Evolutionary conservation across 2,329 filamentous ascomycete species (phyloP), one percentile per base, ranked within the genome.

Genomic region (Blastomyces percursus): DNA sequence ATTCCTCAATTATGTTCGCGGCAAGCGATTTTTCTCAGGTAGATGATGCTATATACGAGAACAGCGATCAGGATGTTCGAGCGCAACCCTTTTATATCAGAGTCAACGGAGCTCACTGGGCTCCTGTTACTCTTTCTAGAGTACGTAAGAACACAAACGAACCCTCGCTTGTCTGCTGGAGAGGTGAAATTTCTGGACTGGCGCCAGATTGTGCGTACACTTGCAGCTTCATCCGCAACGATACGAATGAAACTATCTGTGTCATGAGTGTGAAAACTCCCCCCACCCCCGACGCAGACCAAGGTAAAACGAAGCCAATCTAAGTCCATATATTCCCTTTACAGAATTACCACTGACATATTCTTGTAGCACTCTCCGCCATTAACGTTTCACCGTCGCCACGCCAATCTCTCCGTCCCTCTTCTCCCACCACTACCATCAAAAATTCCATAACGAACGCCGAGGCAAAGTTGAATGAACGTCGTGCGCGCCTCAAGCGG

Each of bases 81-180:
- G 66, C 79, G 65, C 84, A 85, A 70, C 84, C 84, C 52, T 86
- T 87, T 70, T 86, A 83, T 71, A 81, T 87, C 60, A 83, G 84
- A 69, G 80, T 87, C 64, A 87, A 87, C 69, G 83, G 84, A 54
- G 84, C 85, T 27, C 79, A 83, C 66, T 87, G 85, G 85, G 84
- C 83, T 64, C 86, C 84, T 24, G 81, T 82, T 60, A 79, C 79
- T 56, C 83, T 87, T 63, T 76, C 75, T 64, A 77, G 73, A 66
- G 74, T 76, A 65, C 70, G 78, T 52, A 73, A 80, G 63, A 72
- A 76, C 59, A 75, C 76, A 40, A 75, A 74, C 67, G 77, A 75
- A 64, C 78, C 68, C 67, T 78, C 73, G 68, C 71, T 74, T 71
- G 74, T 70, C 69, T 77, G 79, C 64, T 87, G 82, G 81, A 76